phyloP scores from a whole-genome alignment of 2,329 filamentous ascomycete genomes.

The Dothistroma septosporum region DNA sequence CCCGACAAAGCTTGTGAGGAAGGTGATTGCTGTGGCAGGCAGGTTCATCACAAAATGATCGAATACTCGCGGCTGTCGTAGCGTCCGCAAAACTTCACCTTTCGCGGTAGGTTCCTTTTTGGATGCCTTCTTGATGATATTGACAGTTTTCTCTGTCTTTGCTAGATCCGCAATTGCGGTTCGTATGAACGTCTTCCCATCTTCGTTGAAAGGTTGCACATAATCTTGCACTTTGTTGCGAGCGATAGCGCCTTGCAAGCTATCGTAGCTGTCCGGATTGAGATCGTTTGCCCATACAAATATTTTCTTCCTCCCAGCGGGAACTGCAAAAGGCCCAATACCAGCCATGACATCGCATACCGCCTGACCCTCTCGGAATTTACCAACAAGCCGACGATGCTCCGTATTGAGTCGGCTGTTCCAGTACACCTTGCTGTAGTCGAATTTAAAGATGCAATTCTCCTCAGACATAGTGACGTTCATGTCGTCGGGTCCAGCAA shows the following conservation, averaged over 20 bases:
- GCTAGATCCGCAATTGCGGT: constrained; percentile 58
- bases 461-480: constrained; percentile 79
- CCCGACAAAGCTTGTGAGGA: constrained; percentile 72
- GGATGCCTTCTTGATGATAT: constrained; percentile 37
- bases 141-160: constrained; percentile 50
- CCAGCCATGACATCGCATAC: constrained; percentile 97
- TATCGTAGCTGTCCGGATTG: constrained; percentile 80
- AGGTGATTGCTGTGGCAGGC: constrained; percentile 81
- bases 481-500: constrained; percentile 76
- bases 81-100: constrained; percentile 36
- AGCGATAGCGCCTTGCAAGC: constrained; percentile 64
- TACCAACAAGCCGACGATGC: constrained; percentile 71
- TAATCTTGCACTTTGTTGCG: constrained; percentile 74
- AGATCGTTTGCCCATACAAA: constrained; percentile 98
- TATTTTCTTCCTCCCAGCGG: constrained; percentile 81
- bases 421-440: constrained; percentile 98
- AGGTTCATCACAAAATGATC: constrained; percentile 99
- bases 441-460: constrained; percentile 81
- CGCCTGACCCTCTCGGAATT: constrained; percentile 79
- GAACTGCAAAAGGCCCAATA: constrained; percentile 90
- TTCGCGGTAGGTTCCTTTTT: constrained; percentile 27
- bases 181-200: constrained; percentile 77
- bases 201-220: constrained; percentile 74
- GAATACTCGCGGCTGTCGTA: constrained; percentile 65
- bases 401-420: constrained; percentile 88